These are phyloP conservation scores for Diaporthe velutina DNA, from an alignment of 2,329 filamentous ascomycete species.

Conservation along the genomic window DNA sequence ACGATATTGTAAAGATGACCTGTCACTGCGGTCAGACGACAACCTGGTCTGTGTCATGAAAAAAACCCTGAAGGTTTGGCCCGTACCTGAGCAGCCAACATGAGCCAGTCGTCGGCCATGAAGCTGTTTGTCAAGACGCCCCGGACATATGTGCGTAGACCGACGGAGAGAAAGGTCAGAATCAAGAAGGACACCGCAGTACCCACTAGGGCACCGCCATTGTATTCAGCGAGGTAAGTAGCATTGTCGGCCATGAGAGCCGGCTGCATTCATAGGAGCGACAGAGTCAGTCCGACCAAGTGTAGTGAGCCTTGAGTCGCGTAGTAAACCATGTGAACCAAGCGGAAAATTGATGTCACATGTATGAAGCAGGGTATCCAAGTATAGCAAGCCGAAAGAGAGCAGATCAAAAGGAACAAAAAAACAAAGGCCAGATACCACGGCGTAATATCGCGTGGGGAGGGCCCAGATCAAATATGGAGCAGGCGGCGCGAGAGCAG, in stretches of 20 bases:
- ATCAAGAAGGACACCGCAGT: constrained; percentile 53
- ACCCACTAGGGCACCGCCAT: constrained; percentile 53
- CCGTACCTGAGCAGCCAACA: constrained; percentile 62
- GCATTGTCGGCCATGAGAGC: constrained; percentile 48
- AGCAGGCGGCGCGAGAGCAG: neutral
- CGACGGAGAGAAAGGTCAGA: constrained; percentile 58
- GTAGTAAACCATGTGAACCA: neutral
- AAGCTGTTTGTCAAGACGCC: constrained; percentile 58
- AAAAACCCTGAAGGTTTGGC: neutral
- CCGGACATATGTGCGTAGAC: constrained; percentile 59
- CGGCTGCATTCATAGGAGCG: constrained; percentile 23
- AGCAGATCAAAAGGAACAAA: neutral
- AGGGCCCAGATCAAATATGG: constrained; percentile 23
- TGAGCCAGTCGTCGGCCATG: constrained; percentile 66
- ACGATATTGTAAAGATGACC: constrained; percentile 62
- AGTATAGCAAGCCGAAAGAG: neutral
- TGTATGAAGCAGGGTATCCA: constrained; percentile 3
- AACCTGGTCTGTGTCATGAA: neutral
- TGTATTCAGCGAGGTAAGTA: constrained; percentile 54
- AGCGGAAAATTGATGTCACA: constrained; percentile 1
- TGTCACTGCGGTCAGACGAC: constrained; percentile 43
- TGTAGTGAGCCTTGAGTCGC: neutral
- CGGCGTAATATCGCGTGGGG: constrained; percentile 1
- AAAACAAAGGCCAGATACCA: neutral
- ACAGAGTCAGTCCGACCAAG: neutral